phyloP scores from a whole-genome alignment of 23 red algal species.

The Gracilaria caudata region DNA sequence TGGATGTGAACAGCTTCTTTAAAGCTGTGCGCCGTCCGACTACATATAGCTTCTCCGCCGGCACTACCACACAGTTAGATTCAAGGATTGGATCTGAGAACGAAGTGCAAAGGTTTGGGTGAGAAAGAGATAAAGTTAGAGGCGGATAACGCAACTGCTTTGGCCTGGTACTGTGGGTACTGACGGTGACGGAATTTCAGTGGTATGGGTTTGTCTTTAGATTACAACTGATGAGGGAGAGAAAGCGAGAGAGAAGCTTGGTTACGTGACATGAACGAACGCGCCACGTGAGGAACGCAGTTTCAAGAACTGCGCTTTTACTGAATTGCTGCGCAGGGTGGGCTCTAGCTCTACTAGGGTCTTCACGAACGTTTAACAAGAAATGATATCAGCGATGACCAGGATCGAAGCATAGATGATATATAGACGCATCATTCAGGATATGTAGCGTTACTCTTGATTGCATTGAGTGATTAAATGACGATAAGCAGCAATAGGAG shows the following conservation, averaged over 20 bases:
- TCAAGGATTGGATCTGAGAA: too few species aligned
- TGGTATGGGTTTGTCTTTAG: too few species aligned
- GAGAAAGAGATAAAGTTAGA: too few species aligned
- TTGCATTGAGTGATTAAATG: background rate
- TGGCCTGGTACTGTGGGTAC: too few species aligned
- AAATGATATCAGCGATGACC: background rate
- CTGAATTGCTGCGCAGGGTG: background rate
- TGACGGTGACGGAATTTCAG: too few species aligned
- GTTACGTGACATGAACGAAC: background rate
- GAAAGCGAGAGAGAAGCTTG: background rate
- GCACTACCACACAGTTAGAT: too few species aligned
- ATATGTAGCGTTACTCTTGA: background rate
- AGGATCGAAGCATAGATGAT: background rate
- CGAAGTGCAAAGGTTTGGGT: too few species aligned
- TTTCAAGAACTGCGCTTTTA: background rate
- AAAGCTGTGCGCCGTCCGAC: too few species aligned
- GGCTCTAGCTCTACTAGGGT: background rate
- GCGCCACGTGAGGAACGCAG: background rate
- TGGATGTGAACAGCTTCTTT: too few species aligned
- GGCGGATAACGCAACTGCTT: too few species aligned
- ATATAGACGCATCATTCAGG: background rate
- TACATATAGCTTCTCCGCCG: too few species aligned
- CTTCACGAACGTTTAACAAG: background rate
- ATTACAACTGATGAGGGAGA: too few species aligned
- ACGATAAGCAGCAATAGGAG: background rate